These are phyloP conservation scores for Chlamydomonas sphaeroides DNA, from an alignment of 139 green algal genomes.

Conservation along the genomic window DNA sequence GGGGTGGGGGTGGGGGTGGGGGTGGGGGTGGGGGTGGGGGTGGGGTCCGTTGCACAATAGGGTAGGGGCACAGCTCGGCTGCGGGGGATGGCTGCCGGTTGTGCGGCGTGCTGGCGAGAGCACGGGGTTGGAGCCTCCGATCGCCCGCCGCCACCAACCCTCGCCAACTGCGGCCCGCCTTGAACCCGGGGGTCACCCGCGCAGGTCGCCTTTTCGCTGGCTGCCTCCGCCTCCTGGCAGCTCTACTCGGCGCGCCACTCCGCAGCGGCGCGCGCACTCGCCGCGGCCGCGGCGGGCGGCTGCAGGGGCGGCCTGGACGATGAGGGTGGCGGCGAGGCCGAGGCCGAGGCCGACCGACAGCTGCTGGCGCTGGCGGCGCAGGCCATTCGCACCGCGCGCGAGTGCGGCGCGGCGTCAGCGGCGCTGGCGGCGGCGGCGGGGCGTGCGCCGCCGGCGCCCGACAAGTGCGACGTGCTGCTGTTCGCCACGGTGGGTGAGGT, in stretches of 20 bases:
- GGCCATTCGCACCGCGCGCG: not conserved
- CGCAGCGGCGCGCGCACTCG: not conserved
- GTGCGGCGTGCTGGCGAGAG: too few relatives aligned
- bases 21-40: not conserved
- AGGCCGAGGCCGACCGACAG: not conserved
- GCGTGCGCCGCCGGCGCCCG: not conserved
- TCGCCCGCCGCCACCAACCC: too few relatives aligned
- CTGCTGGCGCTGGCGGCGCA: not conserved
- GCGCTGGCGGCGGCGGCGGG: conserved; percentile 28
- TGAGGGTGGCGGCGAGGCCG: too few relatives aligned
- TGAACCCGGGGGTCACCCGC: not conserved
- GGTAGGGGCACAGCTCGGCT: too few relatives aligned
- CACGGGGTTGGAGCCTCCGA: too few relatives aligned
- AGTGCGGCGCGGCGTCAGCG: not conserved
- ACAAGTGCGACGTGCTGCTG: conserved; percentile 30
- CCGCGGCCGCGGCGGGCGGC: not conserved
- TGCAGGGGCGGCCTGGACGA: not conserved
- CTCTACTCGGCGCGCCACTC: not conserved
- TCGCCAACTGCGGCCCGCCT: not conserved
- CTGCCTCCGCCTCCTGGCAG: not conserved
- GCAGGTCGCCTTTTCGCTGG: conserved; percentile 10
- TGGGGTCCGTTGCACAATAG: not conserved
- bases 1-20: too few relatives aligned
- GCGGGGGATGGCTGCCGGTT: not conserved
- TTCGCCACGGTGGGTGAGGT: not conserved